Evolutionary conservation across 148 eudicot genomes (phyloP).

Genomic region (Cornus florida): DNA sequence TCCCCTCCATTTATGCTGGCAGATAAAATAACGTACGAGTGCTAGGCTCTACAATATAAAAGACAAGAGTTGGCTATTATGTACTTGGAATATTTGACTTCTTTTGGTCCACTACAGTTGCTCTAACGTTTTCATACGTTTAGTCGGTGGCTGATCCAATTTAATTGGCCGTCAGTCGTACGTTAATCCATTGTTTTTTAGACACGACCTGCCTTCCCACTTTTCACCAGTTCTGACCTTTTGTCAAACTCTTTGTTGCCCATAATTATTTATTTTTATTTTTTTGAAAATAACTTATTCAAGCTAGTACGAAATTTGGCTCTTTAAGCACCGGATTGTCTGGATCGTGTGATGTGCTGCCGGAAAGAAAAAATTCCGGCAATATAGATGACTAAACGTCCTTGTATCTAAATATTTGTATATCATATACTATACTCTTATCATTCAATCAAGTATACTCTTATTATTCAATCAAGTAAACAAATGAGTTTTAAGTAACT

Average conservation of each 20-base stretch:
- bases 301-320: not conserved
- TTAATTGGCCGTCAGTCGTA: not conserved
- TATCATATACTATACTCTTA: not conserved
- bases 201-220: not conserved
- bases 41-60: not conserved
- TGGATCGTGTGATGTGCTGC: not conserved
- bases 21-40: not conserved
- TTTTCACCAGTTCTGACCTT: conserved; percentile 9
- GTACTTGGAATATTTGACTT: conserved; percentile 1
- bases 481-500: not conserved
- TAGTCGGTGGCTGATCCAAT: not conserved
- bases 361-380: conserved; percentile 4
- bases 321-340: conserved; percentile 5
- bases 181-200: not conserved
- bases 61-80: not conserved
- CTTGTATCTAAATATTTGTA: too few species aligned
- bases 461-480: not conserved
- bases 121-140: not conserved
- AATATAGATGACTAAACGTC: not conserved
- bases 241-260: not conserved
- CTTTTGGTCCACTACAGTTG: not conserved
- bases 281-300: not conserved
- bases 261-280: too few species aligned
- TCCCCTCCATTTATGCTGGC: not conserved
- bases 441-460: not conserved